Conservation (phyloP, 2,329 filamentous ascomycete species). For the Westerdykella sp. region DNA sequence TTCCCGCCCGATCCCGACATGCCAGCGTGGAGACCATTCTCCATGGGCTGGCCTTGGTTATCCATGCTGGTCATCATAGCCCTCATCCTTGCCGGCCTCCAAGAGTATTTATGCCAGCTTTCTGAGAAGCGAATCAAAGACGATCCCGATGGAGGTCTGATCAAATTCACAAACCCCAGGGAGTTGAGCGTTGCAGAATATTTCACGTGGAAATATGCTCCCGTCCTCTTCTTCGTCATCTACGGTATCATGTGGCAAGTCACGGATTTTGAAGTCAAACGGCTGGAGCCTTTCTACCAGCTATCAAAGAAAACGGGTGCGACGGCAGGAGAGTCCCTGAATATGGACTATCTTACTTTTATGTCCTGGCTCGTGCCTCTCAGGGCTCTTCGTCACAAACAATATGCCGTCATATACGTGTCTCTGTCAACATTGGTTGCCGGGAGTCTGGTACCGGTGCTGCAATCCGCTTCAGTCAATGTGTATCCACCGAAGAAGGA, state of each 20-base stretch:
- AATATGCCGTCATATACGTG: constrained; percentile 63
- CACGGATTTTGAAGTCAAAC: constrained; percentile 46
- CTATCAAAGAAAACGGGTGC: constrained; percentile 32
- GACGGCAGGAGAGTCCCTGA: constrained; percentile 51
- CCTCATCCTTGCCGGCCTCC: constrained; percentile 28
- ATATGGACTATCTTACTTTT: constrained; percentile 67
- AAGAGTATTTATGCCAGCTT: constrained; percentile 34
- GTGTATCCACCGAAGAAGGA: constrained; percentile 49
- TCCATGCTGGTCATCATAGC: constrained; percentile 30
- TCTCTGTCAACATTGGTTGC: constrained; percentile 60
- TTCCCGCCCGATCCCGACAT: constrained; percentile 37
- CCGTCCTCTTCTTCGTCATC: constrained; percentile 43
- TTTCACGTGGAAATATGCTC: constrained; percentile 38
- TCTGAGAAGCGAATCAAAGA: constrained; percentile 21
- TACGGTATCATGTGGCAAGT: constrained; percentile 48
- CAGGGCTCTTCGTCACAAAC: constrained; percentile 54
- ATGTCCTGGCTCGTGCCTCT: constrained; percentile 61
- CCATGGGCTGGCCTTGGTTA: constrained; percentile 36
- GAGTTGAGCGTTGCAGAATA: constrained; percentile 25
- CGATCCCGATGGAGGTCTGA: constrained; percentile 20
- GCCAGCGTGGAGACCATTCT: constrained; percentile 36
- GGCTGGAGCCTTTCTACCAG: constrained; percentile 47
- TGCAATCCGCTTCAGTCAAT: constrained; percentile 57
- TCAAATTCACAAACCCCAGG: constrained; percentile 24
- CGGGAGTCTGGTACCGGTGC: constrained; percentile 61